Evolutionary conservation across 2,329 filamentous ascomycete genomes (phyloP).

Genomic region (Daldinia sp.): DNA sequence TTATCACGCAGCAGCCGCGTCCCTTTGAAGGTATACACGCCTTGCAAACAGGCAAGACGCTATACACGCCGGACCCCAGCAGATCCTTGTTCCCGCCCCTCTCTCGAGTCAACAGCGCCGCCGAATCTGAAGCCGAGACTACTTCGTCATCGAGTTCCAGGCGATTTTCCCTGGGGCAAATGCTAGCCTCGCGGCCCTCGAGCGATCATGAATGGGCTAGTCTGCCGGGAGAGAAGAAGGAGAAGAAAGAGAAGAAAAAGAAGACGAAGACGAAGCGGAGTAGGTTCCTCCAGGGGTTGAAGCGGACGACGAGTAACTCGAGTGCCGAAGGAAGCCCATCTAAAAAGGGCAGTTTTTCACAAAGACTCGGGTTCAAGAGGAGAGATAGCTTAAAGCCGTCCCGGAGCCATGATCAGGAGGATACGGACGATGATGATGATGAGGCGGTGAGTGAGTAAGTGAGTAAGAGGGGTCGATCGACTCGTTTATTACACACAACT

Average conservation of each 20-base stretch:
- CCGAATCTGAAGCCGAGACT: too few species aligned
- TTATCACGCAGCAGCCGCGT: not conserved
- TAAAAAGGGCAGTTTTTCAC: not conserved
- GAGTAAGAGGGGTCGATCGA: not conserved
- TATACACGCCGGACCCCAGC: conserved; percentile 36
- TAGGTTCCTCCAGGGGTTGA: not conserved
- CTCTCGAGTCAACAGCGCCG: too few species aligned
- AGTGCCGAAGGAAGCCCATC: not conserved
- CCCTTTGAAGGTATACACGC: conserved; percentile 44
- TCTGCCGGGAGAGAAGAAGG: too few species aligned
- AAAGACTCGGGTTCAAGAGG: not conserved
- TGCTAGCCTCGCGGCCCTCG: too few species aligned
- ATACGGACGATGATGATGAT: not conserved
- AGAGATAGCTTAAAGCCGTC: not conserved
- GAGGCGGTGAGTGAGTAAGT: not conserved
- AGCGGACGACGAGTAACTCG: not conserved
- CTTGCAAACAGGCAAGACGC: conserved; percentile 34
- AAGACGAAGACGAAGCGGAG: not conserved
- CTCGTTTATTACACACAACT: not conserved
- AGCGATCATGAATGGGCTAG: too few species aligned
- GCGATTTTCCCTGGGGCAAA: too few species aligned
- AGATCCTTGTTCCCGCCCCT: too few species aligned
- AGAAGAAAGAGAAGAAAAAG: not conserved
- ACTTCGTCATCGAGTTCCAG: too few species aligned
- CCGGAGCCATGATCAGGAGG: not conserved